Conservation (phyloP, 2,329 filamentous ascomycete genomes). For the Aspergillus proliferans region DNA sequence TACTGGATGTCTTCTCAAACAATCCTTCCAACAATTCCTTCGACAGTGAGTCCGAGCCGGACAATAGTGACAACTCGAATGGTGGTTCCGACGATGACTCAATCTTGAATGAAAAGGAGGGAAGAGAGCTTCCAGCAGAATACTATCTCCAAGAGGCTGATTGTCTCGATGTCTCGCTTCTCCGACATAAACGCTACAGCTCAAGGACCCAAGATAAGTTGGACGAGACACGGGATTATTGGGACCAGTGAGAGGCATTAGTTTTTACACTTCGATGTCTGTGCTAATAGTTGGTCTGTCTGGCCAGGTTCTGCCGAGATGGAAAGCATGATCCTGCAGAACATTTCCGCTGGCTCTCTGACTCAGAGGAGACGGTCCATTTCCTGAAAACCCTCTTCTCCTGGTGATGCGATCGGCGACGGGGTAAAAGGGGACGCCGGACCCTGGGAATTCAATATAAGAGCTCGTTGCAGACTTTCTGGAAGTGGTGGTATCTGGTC, state of each 20-base stretch:
- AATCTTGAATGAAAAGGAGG: conserved; percentile 8
- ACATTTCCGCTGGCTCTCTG: conserved; percentile 15
- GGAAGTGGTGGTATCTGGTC: conserved; percentile 21
- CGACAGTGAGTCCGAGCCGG: conserved; percentile 10
- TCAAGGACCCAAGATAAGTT: conserved; percentile 18
- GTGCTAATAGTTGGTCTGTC: conserved; percentile 6
- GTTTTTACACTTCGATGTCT: background rate
- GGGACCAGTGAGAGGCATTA: conserved; percentile 13
- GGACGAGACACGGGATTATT: conserved; percentile 19
- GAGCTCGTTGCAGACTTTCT: conserved; percentile 15
- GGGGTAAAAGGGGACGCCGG: conserved; percentile 9
- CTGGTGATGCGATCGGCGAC: conserved; percentile 12
- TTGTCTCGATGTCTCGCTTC: conserved; percentile 19
- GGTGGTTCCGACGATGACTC: conserved; percentile 10
- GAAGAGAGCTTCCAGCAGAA: conserved; percentile 10
- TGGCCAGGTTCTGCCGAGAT: conserved; percentile 17
- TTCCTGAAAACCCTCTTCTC: conserved; percentile 22
- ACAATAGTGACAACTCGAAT: conserved; percentile 8
- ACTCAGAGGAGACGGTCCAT: conserved; percentile 21
- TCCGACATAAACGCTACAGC: conserved; percentile 23
- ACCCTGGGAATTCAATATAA: conserved; percentile 12
- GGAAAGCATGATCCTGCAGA: conserved; percentile 12
- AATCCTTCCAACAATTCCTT: conserved; percentile 8
- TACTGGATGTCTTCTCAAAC: conserved; percentile 14
- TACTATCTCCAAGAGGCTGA: conserved; percentile 20